phyloP scores from a whole-genome alignment of 2,329 filamentous ascomycete genomes.

The Ceratocystis cubensis region DNA sequence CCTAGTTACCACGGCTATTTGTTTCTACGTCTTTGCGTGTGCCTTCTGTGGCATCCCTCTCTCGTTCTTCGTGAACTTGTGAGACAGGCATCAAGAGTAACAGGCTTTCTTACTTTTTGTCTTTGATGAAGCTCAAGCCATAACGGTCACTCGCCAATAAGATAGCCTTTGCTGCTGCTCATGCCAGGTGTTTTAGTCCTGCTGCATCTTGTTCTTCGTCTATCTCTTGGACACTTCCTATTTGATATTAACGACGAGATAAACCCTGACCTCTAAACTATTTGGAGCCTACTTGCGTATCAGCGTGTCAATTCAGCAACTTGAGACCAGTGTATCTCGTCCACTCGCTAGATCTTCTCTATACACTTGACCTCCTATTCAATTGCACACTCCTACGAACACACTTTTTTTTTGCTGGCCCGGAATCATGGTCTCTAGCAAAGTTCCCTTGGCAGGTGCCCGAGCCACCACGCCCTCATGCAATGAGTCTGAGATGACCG shows the following conservation, averaged over 20 bases:
- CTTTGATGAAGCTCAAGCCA: background rate
- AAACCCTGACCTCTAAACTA: background rate
- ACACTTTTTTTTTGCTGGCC: too few species aligned
- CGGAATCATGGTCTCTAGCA: slow-evolving; percentile 27
- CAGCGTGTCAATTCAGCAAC: background rate
- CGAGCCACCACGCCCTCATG: slow-evolving; percentile 48
- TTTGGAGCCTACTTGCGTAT: background rate
- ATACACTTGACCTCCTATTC: background rate
- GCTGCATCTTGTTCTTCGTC: background rate
- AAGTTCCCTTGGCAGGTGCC: slow-evolving; percentile 22
- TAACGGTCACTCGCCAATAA: background rate
- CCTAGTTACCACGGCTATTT: slow-evolving; percentile 15
- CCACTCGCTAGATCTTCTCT: slow-evolving; percentile 9
- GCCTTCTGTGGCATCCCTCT: background rate
- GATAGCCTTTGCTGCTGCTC: background rate
- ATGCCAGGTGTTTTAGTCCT: background rate
- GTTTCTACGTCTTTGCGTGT: slow-evolving; percentile 7
- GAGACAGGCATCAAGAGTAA: background rate
- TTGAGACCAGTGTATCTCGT: slow-evolving; percentile 10
- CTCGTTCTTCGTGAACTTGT: background rate
- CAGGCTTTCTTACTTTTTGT: background rate
- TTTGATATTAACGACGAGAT: background rate
- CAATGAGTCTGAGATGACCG: slow-evolving; percentile 30
- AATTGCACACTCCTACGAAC: too few species aligned
- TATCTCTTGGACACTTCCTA: background rate